Conservation (phyloP, 2,329 filamentous ascomycete genomes). For the Coniella lustricola region DNA sequence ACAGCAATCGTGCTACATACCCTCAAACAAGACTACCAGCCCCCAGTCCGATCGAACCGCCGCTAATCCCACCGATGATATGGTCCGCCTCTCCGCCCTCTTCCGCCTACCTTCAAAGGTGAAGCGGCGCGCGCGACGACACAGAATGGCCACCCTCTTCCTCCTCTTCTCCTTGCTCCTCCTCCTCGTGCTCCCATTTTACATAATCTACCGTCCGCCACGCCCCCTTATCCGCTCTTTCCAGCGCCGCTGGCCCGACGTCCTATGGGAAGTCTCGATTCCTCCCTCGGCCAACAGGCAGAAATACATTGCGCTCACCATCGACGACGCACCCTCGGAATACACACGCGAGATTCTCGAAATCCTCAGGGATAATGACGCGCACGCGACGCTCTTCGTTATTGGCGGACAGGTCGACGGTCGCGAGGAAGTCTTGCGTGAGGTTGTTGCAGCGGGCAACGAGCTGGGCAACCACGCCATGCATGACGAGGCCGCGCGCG, state of each 20-base stretch:
- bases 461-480: slow-evolving; percentile 86
- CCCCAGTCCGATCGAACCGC: too few species aligned
- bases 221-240: slow-evolving; percentile 63
- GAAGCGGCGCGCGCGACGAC: slow-evolving; percentile 50
- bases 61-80: slow-evolving; percentile 17
- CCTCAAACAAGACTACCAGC: not conserved
- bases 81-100: slow-evolving; percentile 32
- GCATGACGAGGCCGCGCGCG: slow-evolving; percentile 70
- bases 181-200: slow-evolving; percentile 41
- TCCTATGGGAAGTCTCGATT: slow-evolving; percentile 62
- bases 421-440: slow-evolving; percentile 45
- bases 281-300: slow-evolving; percentile 31
- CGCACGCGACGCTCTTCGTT: slow-evolving; percentile 79
- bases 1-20: too few species aligned
- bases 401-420: slow-evolving; percentile 67
- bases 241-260: slow-evolving; percentile 64
- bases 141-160: slow-evolving; percentile 49
- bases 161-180: slow-evolving; percentile 32
- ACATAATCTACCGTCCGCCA: slow-evolving; percentile 77
- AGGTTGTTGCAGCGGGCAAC: slow-evolving; percentile 54
- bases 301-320: slow-evolving; percentile 72
- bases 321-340: slow-evolving; percentile 76
- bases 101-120: slow-evolving; percentile 50
- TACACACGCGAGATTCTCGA: slow-evolving; percentile 65
- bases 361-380: slow-evolving; percentile 57